Evolutionary conservation across 1,284 basidiomycete genomes (phyloP).

Genomic region (Rhodofomes roseus): DNA sequence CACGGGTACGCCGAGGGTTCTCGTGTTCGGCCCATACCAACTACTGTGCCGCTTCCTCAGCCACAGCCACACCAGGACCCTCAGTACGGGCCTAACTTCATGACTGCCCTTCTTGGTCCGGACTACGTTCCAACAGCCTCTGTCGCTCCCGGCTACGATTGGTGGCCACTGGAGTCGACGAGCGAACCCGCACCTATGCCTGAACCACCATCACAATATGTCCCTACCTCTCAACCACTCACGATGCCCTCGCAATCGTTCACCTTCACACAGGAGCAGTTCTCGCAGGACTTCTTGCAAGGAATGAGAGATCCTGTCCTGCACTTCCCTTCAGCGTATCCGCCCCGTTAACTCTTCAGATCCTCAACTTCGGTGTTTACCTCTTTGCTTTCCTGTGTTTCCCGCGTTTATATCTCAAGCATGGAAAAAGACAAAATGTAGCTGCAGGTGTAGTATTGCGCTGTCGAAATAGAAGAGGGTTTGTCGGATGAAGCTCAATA

Average conservation of each 20-base stretch:
- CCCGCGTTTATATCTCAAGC: no score
- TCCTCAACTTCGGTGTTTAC: background rate
- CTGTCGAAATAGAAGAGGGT: background rate
- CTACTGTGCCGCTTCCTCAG: background rate
- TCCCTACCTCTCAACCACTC: background rate
- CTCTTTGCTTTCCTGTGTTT: background rate
- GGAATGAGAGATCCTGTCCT: conserved; percentile 19
- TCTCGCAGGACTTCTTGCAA: conserved; percentile 19
- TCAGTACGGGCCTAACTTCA: background rate
- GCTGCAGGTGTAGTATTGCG: background rate
- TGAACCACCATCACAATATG: background rate
- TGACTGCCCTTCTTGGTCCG: background rate
- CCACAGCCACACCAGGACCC: background rate
- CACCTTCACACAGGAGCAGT: conserved; percentile 17
- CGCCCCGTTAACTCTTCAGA: background rate
- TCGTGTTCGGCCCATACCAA: background rate
- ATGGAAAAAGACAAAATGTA: background rate
- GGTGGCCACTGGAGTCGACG: conserved; percentile 1
- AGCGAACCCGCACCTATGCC: background rate
- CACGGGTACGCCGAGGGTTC: background rate
- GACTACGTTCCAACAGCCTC: background rate
- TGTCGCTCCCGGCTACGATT: conserved; percentile 6
- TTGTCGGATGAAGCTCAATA: background rate
- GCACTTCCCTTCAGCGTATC: conserved; percentile 17
- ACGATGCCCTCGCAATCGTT: conserved; percentile 17